Conservation (phyloP, 176 grass and related monocot species). For the Paspalum vaginatum region DNA sequence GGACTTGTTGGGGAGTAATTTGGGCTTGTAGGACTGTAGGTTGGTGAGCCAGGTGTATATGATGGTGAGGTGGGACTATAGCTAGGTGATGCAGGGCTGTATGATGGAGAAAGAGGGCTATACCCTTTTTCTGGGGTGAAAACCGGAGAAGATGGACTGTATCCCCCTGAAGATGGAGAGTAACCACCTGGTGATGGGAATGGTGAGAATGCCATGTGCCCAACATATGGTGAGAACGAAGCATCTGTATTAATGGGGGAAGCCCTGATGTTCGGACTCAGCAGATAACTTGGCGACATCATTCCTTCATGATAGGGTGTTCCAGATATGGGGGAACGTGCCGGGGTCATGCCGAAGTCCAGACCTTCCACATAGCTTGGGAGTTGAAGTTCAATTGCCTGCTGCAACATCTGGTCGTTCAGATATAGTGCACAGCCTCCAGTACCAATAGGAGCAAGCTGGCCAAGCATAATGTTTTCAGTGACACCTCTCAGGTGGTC, state of each 20-base stretch:
- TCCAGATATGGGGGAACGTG: slow-evolving; percentile 58
- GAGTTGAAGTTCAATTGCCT: slow-evolving; percentile 92
- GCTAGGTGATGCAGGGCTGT: slow-evolving; percentile 51
- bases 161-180: slow-evolving; percentile 71
- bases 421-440: slow-evolving; percentile 82
- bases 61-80: slow-evolving; percentile 66
- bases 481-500: slow-evolving; percentile 86
- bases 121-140: slow-evolving; percentile 60
- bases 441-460: slow-evolving; percentile 91
- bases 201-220: slow-evolving; percentile 87
- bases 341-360: slow-evolving; percentile 67
- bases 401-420: slow-evolving; percentile 92
- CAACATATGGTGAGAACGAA: slow-evolving; percentile 92
- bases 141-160: slow-evolving; percentile 69
- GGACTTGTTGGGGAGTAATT: slow-evolving; percentile 73
- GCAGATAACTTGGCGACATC: slow-evolving; percentile 78
- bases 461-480: slow-evolving; percentile 96
- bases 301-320: slow-evolving; percentile 84
- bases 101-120: slow-evolving; percentile 55
- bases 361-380: slow-evolving; percentile 69
- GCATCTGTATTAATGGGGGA: slow-evolving; percentile 88
- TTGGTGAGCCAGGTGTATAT: slow-evolving; percentile 63
- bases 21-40: slow-evolving; percentile 69
- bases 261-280: slow-evolving; percentile 79
- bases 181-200: slow-evolving; percentile 77